Evolutionary conservation across 1,139 yeast genomes (phyloP).

Genomic region (Meyerozyma carpophila): DNA sequence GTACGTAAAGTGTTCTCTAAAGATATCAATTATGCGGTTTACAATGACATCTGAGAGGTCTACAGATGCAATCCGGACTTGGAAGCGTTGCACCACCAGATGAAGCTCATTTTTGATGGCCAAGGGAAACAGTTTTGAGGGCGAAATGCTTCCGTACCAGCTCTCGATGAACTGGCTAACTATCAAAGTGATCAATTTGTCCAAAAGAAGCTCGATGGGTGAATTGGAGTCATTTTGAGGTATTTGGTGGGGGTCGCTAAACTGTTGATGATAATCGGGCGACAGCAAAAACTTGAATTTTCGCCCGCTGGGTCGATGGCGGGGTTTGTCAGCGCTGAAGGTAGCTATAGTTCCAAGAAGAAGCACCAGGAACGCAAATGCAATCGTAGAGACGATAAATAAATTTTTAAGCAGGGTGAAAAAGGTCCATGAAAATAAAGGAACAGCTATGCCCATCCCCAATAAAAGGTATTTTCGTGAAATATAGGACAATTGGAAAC

Average conservation of each 20-base stretch:
- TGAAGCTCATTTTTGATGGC: conserved; percentile 48
- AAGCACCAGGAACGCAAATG: neutral
- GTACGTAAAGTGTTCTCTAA: conserved; percentile 59
- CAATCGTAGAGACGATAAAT: neutral
- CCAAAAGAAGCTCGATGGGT: conserved; percentile 17
- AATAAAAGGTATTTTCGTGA: neutral
- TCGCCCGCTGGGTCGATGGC: neutral
- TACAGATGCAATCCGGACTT: conserved; percentile 31
- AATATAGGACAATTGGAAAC: neutral
- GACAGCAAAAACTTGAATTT: neutral
- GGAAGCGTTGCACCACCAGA: conserved; percentile 34
- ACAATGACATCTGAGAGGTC: conserved; percentile 60
- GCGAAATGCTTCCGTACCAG: conserved; percentile 58
- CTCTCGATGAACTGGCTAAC: conserved; percentile 55
- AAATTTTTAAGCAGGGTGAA: neutral
- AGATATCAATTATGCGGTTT: conserved; percentile 53
- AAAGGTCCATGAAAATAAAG: neutral
- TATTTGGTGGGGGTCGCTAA: neutral
- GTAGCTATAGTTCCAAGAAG: neutral
- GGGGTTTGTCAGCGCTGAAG: neutral
- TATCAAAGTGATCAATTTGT: conserved; percentile 47
- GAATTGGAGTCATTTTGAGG: neutral
- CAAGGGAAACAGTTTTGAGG: conserved; percentile 46
- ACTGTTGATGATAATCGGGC: neutral
- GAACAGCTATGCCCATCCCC: neutral